Conservation (phyloP, 2,329 filamentous ascomycete species). For the Fusarium pseudograminearum region DNA sequence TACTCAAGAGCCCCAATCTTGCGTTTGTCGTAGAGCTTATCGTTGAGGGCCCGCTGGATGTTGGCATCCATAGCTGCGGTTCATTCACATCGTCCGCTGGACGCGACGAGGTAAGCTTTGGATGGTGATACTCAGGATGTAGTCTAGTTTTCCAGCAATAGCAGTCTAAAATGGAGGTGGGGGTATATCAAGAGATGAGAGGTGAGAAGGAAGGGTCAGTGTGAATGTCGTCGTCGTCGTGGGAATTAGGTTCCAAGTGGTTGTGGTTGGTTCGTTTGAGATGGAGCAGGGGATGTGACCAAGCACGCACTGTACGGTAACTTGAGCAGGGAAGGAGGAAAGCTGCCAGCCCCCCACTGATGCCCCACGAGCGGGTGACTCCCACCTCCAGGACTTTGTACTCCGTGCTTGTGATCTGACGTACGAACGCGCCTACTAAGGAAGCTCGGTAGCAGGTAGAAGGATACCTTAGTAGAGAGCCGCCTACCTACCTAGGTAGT, state of each 20-base stretch:
- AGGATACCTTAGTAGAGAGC: background rate
- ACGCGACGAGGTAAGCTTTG: constrained; percentile 22
- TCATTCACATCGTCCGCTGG: constrained; percentile 42
- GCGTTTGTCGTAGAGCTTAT: constrained; percentile 98
- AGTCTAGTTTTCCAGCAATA: background rate
- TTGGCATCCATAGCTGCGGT: constrained; percentile 79
- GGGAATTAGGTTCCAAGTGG: constrained; percentile 33
- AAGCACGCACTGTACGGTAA: constrained; percentile 34
- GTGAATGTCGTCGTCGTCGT: constrained; percentile 29
- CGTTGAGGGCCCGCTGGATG: constrained; percentile 91
- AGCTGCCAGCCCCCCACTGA: constrained; percentile 30
- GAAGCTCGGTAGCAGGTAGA: background rate
- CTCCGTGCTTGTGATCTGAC: constrained; percentile 38
- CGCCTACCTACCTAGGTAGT: too few relatives aligned
- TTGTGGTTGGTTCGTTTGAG: constrained; percentile 42
- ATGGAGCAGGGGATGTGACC: constrained; percentile 28
- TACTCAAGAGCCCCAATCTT: constrained; percentile 97
- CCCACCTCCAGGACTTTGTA: constrained; percentile 28
- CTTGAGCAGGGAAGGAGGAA: constrained; percentile 30
- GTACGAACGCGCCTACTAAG: constrained; percentile 19
- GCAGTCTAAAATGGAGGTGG: background rate
- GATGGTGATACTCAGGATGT: background rate
- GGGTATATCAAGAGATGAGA: background rate
- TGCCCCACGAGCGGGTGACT: constrained; percentile 34
- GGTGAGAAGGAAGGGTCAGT: constrained; percentile 1